Evolutionary conservation across 2,329 filamentous ascomycete species (phyloP).

Genomic region (Didymella glomerata): DNA sequence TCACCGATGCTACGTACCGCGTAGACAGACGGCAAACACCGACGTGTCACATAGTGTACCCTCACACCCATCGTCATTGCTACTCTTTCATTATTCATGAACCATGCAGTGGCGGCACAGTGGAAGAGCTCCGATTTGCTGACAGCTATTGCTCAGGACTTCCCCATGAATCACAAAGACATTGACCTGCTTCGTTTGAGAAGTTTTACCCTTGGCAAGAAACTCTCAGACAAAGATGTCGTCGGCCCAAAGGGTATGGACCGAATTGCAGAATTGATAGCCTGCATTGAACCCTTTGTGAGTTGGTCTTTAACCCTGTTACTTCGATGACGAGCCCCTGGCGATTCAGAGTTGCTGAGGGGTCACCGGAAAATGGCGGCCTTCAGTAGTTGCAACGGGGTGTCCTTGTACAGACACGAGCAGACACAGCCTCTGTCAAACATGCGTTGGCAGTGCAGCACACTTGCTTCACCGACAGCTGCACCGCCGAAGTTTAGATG

Average conservation of each 20-base stretch:
- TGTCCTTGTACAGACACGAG: conserved; percentile 29
- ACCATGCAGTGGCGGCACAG: background rate
- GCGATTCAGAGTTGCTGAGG: conserved; percentile 1
- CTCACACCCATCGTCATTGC: background rate
- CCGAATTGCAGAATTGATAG: conserved; percentile 70
- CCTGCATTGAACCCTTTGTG: conserved; percentile 79
- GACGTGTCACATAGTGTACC: background rate
- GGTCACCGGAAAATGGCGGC: conserved; percentile 9
- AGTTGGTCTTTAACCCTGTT: conserved; percentile 54
- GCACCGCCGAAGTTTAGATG: conserved; percentile 24
- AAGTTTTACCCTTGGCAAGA: conserved; percentile 77
- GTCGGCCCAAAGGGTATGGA: conserved; percentile 69
- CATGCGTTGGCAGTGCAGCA: conserved; percentile 49
- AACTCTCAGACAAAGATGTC: conserved; percentile 71
- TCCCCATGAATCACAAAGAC: conserved; percentile 75
- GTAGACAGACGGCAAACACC: conserved; percentile 2
- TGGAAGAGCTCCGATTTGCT: conserved; percentile 28
- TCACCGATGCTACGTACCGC: conserved; percentile 2
- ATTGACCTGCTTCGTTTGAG: conserved; percentile 82
- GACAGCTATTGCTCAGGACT: conserved; percentile 65
- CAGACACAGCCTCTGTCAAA: conserved; percentile 26
- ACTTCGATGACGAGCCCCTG: conserved; percentile 1
- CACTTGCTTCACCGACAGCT: conserved; percentile 34
- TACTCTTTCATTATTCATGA: background rate
- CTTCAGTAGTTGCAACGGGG: conserved; percentile 20